Base-by-base conservation (phyloP, 257 asterid genomes). In the Salvia rosmarinus region DNA sequence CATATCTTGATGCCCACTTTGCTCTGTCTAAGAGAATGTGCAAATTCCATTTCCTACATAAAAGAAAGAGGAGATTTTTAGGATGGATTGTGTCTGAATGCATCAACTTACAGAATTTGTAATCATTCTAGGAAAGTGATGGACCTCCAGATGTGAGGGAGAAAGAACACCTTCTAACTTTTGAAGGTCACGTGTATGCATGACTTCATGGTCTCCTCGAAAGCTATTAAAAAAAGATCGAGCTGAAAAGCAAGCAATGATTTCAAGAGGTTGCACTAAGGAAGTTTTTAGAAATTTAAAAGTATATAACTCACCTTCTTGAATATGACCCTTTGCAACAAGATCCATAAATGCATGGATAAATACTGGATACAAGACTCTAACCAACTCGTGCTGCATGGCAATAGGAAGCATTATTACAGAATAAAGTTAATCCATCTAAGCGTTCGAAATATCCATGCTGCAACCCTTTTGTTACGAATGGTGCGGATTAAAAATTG, bases 301-400 rank as follows among this genome's bases (percentile, higher is more conserved):
- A 61, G 11, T 71, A 40, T 74, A 44, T n/a, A 56, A 34, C 79
- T 63, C 40, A 92, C 98, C 98, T 91, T 95, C 99, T 75, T 83
- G 96, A 72, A 91, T 78, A 84, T 91, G 90, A 77, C 98, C 97
- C 81, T 88, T 89, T 2, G 95, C 91, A 42, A 95, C 90, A 72
- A 95, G 97, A 84, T 95, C 99, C 99, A 95, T 95, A 82, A 91
- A 95, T 60, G 92, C 92, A 85, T 89, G 99, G 78, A 95, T 80
- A 82, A 95, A 95, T 32, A 91, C 96, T 49, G 99, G 99, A 82
- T 91, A 95, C 64, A 95, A 83, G 37, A 95, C 94, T n/a, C 99
- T 94, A 69, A 89, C 98, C 87, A 95, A 82, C 88, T 95, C 99
- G 13, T 95, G 98, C 96, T 92, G 81, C 79, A 77, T 16, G 16